Evolutionary conservation across 2,329 filamentous ascomycete genomes (phyloP), one percentile per base, ranked within the genome.

Genomic region (Chalaropsis thielavioides): DNA sequence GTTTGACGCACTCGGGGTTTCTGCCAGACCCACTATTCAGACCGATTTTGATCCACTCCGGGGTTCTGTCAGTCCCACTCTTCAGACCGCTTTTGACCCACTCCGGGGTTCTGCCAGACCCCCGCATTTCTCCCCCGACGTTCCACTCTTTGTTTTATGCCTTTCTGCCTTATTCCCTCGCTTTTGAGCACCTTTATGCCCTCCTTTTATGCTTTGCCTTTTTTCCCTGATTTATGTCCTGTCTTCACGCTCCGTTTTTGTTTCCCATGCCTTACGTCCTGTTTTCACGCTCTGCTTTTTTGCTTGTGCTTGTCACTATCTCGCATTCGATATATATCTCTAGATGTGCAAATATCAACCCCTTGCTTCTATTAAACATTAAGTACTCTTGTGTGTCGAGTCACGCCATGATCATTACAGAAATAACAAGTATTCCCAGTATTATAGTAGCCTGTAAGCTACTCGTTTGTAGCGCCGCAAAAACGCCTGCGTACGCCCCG

Each of bases 301-400:
- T 51, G 46, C 22, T 24, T 51, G 46, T 51, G 27, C 31, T 62
- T 49, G 41, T 31, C 38, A 17, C 44, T 49, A 44, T 62, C 24
- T 27, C 11, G 22, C 22, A 62, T 27, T 31, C 40, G 31, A 62
- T 62, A 35, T 46, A 62, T 62, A 38, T 58, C 27, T 58, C 54
- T 58, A 38, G 54, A 58, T 58, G 24, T 58, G 54, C 54, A 58
- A 58, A 38, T 58, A 58, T 58, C 3, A 58, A 58, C 13, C 46
- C 22, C n/a, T 15, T 19, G 24, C 15, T 1, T 31, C 10, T 46
- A 49, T 62, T 46, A 4, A 62, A 46, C n/a, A 49, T 62, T 62
- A 62, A n/a, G 19, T 11, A 3, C 19, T 13, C 22, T 31, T 11
- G 24, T 62, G 60, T 46, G 10, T 49, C 60, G 24, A 17, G 15